phyloP scores from a whole-genome alignment of 2,329 filamentous ascomycete genomes.

The Aspergillus chevalieri region DNA sequence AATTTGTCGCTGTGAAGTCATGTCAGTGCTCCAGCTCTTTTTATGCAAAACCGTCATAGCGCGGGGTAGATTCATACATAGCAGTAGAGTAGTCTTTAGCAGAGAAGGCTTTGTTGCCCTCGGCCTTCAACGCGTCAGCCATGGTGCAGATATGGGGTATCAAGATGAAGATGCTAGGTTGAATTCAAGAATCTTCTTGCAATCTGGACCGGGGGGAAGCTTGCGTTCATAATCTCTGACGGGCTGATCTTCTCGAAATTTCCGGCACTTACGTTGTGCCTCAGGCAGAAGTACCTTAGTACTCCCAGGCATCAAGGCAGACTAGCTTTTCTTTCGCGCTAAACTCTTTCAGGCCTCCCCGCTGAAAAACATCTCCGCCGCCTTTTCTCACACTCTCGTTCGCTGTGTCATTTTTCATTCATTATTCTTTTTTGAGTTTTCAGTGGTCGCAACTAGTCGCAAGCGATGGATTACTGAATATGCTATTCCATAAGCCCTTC shows the following conservation, averaged over 20 bases:
- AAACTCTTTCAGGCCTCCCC: slow-evolving; percentile 15
- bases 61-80: slow-evolving; percentile 59
- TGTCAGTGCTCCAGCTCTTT: neutral
- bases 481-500: slow-evolving; percentile 23
- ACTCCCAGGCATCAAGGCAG: slow-evolving; percentile 6
- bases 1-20: slow-evolving; percentile 71
- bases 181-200: neutral
- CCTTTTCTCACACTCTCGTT: slow-evolving; percentile 6
- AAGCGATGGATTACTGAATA: slow-evolving; percentile 18
- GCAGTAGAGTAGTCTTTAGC: slow-evolving; percentile 96
- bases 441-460: neutral
- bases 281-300: slow-evolving; percentile 16
- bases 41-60: slow-evolving; percentile 11
- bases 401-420: slow-evolving; percentile 7
- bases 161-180: too few species aligned
- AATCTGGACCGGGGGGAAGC: slow-evolving; percentile 2
- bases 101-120: slow-evolving; percentile 97
- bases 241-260: slow-evolving; percentile 41
- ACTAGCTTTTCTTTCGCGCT: slow-evolving; percentile 7
- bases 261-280: slow-evolving; percentile 22
- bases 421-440: slow-evolving; percentile 5
- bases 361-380: slow-evolving; percentile 23
- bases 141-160: slow-evolving; percentile 36
- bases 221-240: slow-evolving; percentile 16
- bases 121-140: slow-evolving; percentile 83